Evolutionary conservation across 2,329 filamentous ascomycete genomes (phyloP), one percentile per base, ranked within the genome.

Genomic region (Colletotrichum simmondsii): DNA sequence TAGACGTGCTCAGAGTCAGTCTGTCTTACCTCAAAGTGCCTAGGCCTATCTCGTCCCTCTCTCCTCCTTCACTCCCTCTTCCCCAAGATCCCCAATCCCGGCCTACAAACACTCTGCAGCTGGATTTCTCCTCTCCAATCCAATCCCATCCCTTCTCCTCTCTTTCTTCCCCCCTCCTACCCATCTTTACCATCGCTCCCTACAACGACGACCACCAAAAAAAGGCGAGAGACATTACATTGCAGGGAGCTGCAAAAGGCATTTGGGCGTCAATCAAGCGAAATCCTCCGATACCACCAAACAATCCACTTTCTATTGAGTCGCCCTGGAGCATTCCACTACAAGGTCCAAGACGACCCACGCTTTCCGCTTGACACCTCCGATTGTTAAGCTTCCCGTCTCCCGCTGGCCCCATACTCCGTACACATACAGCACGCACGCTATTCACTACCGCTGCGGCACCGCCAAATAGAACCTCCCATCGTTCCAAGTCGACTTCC

Each of bases 381-480:
- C 71, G 71, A 73, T 73, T 73, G 71, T 71, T 71, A 72, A 72
- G 66, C 71, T 72, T 72, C 66, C 66, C 66, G 71, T 61, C 56
- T 72, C 71, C 71, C 66, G 71, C 60, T 65, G 66, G 71, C 71
- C 71, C 71, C 66, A 71, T 70, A 60, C 49, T 66, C 71, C 61
- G 65, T 70, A 60, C 49, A 65, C 62, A 42, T 56, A 56, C 53
- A 14, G 22, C 16, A 49, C 42, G 49, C 28, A 56, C 52, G 32
- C 52, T 28, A 65, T 65, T 60, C 56, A 22, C 19, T 52, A 62
- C 22, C 57, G 37, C 26, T 56, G 42, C 37, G 37, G 37, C 37
- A 42, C 37, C 37, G 37, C n/a, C 65, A 53, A 37, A 69, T 59
- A 37, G 32, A 32, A 46, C n/a, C 49, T 64, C 46, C 35, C 28